Base-by-base conservation (phyloP, 2,329 filamentous ascomycete species). In the Tolypocladium paradoxum region DNA sequence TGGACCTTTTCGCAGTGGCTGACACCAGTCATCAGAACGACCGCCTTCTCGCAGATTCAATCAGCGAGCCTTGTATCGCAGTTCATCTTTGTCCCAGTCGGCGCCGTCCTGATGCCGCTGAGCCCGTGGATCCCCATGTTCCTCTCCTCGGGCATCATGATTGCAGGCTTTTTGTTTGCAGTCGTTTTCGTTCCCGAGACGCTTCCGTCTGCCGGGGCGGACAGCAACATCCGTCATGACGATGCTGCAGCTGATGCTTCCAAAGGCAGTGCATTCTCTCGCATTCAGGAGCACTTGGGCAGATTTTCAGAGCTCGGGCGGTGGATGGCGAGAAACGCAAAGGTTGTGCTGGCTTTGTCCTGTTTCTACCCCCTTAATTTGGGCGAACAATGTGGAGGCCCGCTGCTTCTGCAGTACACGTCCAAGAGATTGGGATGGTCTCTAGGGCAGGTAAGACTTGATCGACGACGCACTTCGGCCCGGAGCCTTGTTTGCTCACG, bases 61-160 rank as follows among this genome's bases (percentile, higher is more conserved):
- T 22, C 55, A 1, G 36, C 53, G n/a, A 35, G 22, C 2, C 27
- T 60, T 16, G 14, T 58, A 4, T 50, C 54, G 14, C 54, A 56
- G 34, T 35, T 59, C 24, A 14, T 59, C 2, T 57, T 57, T 50
- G 50, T 57, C 7, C 57, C 57, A 14, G 4, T 57, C 24, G 58
- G 58, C 9, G 56, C 49, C 9, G 43, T 47, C 1, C n/a, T 61
- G 43, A 54, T 55, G 16, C n/a, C 49, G 1, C 24, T 55, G 3
- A 53, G 54, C n/a, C 48, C 56, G 1, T 60, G 58, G 58, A 50
- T 57, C 4, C 57, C 58, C n/a, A 55, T 58, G 51, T 51, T 52
- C 14, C n/a, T 53, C 8, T 29, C 52, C 0, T 40, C 50, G 1
- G 22, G 20, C 12, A 9, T 55, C 22, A 37, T 50, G 12, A n/a